phyloP scores from a whole-genome alignment of 495 filamentous ascomycete species.

The Neurospora sp. region DNA sequence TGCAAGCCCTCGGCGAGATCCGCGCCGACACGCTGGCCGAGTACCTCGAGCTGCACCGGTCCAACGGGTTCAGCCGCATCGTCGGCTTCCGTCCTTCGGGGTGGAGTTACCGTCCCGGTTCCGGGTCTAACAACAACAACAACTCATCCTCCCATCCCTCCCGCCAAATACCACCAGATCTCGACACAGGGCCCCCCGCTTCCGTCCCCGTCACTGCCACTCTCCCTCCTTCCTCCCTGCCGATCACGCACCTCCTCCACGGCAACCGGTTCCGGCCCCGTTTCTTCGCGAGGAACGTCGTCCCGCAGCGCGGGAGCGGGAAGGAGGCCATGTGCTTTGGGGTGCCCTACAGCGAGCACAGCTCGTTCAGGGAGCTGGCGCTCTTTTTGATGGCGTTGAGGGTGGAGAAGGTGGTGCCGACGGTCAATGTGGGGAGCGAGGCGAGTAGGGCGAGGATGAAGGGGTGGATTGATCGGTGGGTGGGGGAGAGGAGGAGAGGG shows the following conservation, averaged over 20 bases:
- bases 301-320: conserved; percentile 70
- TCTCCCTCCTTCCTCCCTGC: conserved; percentile 23
- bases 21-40: conserved; percentile 76
- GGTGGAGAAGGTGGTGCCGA: conserved; percentile 84
- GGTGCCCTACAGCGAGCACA: conserved; percentile 93
- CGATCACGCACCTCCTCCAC: conserved; percentile 54
- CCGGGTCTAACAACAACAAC: neutral
- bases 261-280: conserved; percentile 60
- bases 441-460: conserved; percentile 69
- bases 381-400: conserved; percentile 83
- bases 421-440: conserved; percentile 76
- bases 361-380: conserved; percentile 83
- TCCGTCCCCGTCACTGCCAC: conserved; percentile 18
- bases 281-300: conserved; percentile 55
- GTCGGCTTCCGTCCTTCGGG: conserved; percentile 90
- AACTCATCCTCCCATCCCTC: neutral
- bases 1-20: conserved; percentile 92
- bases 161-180: conserved; percentile 19
- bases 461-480: conserved; percentile 81
- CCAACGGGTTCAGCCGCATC: conserved; percentile 62
- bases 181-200: neutral
- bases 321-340: conserved; percentile 71
- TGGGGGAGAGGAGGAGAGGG: conserved; percentile 69
- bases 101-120: conserved; percentile 71
- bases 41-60: conserved; percentile 68